Evolutionary conservation across 208 protist genomes (phyloP).

Genomic region (Acanthamoeba lenticulata): DNA sequence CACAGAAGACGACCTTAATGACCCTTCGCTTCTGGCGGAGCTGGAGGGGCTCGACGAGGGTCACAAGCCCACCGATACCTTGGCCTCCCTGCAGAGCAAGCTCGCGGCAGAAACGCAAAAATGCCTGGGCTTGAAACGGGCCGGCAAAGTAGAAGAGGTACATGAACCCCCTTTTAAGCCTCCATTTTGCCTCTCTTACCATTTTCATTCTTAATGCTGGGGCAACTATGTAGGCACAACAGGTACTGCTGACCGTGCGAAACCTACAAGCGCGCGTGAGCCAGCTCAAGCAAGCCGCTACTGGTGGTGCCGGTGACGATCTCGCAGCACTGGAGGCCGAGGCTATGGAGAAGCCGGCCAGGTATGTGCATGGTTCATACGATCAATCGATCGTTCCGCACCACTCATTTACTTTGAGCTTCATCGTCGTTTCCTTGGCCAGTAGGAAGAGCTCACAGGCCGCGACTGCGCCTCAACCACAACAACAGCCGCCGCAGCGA

Average conservation of each 20-base stretch:
- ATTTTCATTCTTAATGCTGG: not conserved
- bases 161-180: no score
- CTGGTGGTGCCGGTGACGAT: not conserved
- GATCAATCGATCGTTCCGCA: not conserved
- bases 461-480: no score
- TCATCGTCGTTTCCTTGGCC: not conserved
- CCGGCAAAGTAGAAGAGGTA: not conserved
- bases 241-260: not conserved
- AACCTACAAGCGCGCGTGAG: not conserved
- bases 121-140: conserved; percentile 9
- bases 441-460: not conserved
- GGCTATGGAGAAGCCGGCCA: not conserved
- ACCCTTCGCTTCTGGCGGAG: conserved; percentile 34
- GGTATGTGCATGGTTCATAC: not conserved
- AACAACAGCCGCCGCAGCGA: not conserved
- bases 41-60: not conserved
- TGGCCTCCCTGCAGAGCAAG: not conserved
- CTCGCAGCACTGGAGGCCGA: not conserved
- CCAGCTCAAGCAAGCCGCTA: not conserved
- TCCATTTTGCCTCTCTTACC: not conserved
- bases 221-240: not conserved
- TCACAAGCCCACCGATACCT: not conserved
- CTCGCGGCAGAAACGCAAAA: not conserved
- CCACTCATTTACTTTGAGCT: not conserved
- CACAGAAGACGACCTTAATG: conserved; percentile 47